A percentile compares a stretch with the other conserved stretches of the same genome.
phyloP scores from a whole-genome alignment of 352 stramenopile species.

The Phytopythium ostracodes region DNA sequence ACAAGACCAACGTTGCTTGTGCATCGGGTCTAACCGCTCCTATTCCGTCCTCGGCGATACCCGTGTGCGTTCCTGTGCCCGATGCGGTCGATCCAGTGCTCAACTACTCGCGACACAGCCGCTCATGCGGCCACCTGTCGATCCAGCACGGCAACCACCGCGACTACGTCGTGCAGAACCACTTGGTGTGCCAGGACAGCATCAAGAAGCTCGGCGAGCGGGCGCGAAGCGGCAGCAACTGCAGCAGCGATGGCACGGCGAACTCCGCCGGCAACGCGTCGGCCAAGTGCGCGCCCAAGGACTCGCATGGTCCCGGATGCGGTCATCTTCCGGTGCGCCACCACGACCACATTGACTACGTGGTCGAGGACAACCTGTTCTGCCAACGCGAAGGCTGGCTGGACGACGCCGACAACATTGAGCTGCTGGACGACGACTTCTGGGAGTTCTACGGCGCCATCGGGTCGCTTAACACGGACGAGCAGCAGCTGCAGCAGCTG shows the following conservation, averaged over 20 bases:
- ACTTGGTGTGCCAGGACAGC: conserved; percentile 73
- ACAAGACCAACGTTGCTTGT: neutral
- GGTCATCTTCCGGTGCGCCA: conserved; percentile 71
- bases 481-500: neutral
- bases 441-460: conserved; percentile 81
- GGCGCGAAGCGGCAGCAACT: conserved; percentile 11
- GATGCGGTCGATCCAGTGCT: conserved; percentile 14
- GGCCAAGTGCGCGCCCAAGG: conserved; percentile 23
- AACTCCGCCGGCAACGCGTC: conserved; percentile 8
- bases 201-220: conserved; percentile 45
- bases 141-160: conserved; percentile 77
- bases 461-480: conserved; percentile 46
- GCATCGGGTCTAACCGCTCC: neutral
- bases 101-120: conserved; percentile 58
- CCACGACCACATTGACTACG: conserved; percentile 80
- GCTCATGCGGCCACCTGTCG: conserved; percentile 64
- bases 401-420: conserved; percentile 47
- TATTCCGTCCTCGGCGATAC: neutral
- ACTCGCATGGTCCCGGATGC: conserved; percentile 60
- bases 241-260: conserved; percentile 12
- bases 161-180: conserved; percentile 82
- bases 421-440: conserved; percentile 76
- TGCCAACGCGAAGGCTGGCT: conserved; percentile 61
- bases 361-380: conserved; percentile 77
- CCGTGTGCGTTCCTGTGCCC: neutral